These are phyloP conservation scores for Trichopus zeylanicus DNA, from an alignment of 116 monocot species.

Conservation along the genomic window DNA sequence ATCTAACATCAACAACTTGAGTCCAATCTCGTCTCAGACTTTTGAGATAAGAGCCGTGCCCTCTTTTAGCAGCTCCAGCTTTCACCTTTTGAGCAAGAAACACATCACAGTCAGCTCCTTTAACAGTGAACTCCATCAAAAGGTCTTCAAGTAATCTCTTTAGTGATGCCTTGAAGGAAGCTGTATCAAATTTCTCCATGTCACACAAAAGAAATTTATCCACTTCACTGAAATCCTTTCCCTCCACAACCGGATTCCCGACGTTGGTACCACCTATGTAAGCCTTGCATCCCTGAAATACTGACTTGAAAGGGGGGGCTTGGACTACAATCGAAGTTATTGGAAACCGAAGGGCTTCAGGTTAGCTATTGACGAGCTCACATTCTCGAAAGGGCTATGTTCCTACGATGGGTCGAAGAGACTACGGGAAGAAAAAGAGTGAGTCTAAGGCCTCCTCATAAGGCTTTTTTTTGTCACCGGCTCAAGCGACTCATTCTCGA, in stretches of 20 bases:
- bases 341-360: too few species aligned
- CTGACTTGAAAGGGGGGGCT: too few species aligned
- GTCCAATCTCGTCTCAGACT: slow-evolving; percentile 4
- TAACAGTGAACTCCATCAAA: slow-evolving; percentile 48
- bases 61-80: slow-evolving; percentile 3
- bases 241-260: slow-evolving; percentile 38
- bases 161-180: slow-evolving; percentile 26
- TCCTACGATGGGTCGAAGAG: too few species aligned
- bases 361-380: too few species aligned
- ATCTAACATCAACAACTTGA: neutral
- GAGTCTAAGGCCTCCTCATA: too few species aligned
- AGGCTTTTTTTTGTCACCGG: too few species aligned
- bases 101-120: slow-evolving; percentile 47
- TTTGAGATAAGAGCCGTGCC: slow-evolving; percentile 10
- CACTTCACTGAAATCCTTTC: slow-evolving; percentile 13
- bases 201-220: neutral
- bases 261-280: slow-evolving; percentile 61
- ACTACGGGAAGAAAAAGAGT: too few species aligned
- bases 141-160: slow-evolving; percentile 40
- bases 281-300: slow-evolving; percentile 51
- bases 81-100: slow-evolving; percentile 38
- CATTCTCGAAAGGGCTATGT: too few species aligned
- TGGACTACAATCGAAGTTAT: too few species aligned
- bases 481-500: too few species aligned
- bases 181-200: neutral